phyloP scores from a whole-genome alignment of 2,329 filamentous ascomycete species.

The Verticillium albo-atrum region DNA sequence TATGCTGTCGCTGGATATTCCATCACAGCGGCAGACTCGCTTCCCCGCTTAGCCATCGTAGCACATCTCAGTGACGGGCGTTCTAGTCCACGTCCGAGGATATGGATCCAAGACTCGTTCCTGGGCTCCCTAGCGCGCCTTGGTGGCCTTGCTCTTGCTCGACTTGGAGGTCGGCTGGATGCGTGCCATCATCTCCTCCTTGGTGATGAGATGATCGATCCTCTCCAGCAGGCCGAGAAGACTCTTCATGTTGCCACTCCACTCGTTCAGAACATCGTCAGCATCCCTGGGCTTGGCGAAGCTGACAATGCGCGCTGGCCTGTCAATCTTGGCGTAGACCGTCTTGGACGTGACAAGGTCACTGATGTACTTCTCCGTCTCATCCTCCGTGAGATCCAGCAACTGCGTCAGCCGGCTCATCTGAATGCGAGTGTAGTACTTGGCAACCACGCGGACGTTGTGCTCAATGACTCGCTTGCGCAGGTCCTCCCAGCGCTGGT shows the following conservation, averaged over 20 bases:
- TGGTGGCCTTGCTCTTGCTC: constrained; percentile 30
- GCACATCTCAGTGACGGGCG: neutral
- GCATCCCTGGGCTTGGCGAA: constrained; percentile 94
- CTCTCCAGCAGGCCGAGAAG: constrained; percentile 79
- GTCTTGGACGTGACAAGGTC: constrained; percentile 97
- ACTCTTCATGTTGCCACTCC: constrained; percentile 98
- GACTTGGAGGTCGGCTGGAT: constrained; percentile 62
- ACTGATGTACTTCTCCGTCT: constrained; percentile 98
- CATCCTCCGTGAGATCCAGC: constrained; percentile 86
- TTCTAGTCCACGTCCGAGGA: neutral
- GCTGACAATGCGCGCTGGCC: constrained; percentile 84
- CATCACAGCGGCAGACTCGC: neutral
- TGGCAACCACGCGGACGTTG: constrained; percentile 94
- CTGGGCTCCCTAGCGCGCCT: constrained; percentile 15
- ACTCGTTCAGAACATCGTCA: constrained; percentile 96
- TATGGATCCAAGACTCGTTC: neutral
- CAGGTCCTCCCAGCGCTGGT: constrained; percentile 86
- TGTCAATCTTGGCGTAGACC: constrained; percentile 95
- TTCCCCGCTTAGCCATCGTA: neutral
- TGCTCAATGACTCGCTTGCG: constrained; percentile 99
- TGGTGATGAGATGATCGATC: constrained; percentile 97
- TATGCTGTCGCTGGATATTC: neutral
- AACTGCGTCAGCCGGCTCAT: constrained; percentile 87
- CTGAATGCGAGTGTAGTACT: constrained; percentile 97
- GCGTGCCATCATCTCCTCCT: constrained; percentile 99